phyloP scores from a whole-genome alignment of 768 basidiomycete genomes.

The Serendipita indica region DNA sequence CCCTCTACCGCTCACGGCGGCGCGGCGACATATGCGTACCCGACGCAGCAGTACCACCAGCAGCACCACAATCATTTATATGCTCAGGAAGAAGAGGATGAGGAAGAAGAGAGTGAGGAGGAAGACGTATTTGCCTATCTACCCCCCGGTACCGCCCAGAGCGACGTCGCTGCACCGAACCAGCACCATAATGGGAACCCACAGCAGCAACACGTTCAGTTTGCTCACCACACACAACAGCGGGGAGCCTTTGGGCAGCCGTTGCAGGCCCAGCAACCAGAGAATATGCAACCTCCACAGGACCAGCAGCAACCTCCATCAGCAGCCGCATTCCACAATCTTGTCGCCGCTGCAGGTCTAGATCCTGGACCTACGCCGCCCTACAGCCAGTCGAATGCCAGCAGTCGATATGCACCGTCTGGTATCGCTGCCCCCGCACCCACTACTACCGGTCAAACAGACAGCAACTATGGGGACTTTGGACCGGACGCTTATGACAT shows the following conservation, averaged over 20 bases:
- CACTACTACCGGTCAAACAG: background rate
- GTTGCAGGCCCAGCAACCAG: background rate
- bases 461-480: background rate
- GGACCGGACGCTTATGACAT: constrained; percentile 6
- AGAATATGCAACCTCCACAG: background rate
- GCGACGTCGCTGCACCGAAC: background rate
- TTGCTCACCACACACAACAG: background rate
- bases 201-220: background rate
- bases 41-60: constrained; percentile 3
- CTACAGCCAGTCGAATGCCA: background rate
- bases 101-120: constrained; percentile 3
- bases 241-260: background rate
- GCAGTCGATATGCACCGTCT: background rate
- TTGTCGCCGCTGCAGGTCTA: background rate
- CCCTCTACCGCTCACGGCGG: background rate
- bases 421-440: background rate
- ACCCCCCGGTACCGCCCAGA: constrained; percentile 7
- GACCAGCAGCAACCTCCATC: background rate
- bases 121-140: constrained; percentile 12
- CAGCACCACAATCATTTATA: background rate
- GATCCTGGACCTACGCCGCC: background rate
- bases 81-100: background rate
- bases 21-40: background rate
- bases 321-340: background rate
- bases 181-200: background rate